Evolutionary conservation across 441 rosid species (phyloP), one percentile per base, ranked within the genome.

Genomic region (Pelargonium cotyledonis): DNA sequence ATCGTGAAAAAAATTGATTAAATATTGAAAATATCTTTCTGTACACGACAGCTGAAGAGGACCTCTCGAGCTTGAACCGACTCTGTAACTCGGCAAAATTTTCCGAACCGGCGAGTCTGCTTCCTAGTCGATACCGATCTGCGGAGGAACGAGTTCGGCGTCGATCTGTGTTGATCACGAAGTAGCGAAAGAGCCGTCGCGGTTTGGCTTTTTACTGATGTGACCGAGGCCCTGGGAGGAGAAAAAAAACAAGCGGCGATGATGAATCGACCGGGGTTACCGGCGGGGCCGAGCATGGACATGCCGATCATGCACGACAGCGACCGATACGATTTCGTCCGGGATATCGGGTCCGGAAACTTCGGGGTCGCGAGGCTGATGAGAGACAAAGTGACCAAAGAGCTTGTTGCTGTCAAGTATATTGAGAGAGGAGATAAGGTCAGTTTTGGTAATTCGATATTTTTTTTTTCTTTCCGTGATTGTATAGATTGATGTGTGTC

Each of bases 351-450:
- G 23, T 79, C 87, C 6, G 92, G 89, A 49, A 87, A 87, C 74
- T 85, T 87, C 44, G 89, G 89, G 0, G 79, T 87, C 0, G 89
- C 89, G 21, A 73, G 92, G 38, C 83, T 87, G 18, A 87, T 87
- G 92, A 81, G 79, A 60, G 89, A 87, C 65, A 81, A 82, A 72
- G 69, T 81, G 21, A 82, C 87, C 11, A 80, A 74, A 67, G 92
- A 85, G 76, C 88, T 85, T 15, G 89, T 85, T 67, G 92, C 92
- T 75, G 88, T 87, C 38, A 87, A 87, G 81, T 87, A 85, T 70
- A 85, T 87, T 78, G 92, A 87, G 75, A 72, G 92, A 68, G 92
- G 92, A 70, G 87, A 85, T 38, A 87, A 82, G 88, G 92, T 85
- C 40, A 65, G 77, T 46, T 47, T 6, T 43, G 68, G 29, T 15